These are phyloP conservation scores for Phascolomyces articulosus DNA, from an alignment of 371 early-diverging fungal species.

Conservation along the genomic window DNA sequence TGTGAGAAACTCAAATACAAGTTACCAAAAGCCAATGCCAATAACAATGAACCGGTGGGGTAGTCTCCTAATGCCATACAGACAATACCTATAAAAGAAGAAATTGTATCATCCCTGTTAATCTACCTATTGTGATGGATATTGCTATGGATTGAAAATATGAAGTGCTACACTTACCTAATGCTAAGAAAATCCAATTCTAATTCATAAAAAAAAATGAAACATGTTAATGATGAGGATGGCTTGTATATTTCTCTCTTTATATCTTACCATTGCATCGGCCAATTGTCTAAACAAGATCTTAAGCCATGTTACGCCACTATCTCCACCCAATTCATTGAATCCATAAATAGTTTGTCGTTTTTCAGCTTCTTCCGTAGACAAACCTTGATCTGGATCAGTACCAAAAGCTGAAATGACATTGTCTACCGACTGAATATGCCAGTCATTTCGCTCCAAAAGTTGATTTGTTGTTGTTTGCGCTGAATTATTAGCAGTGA, in stretches of 20 bases:
- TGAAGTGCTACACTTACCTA: conserved; percentile 35
- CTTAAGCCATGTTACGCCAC: conserved; percentile 65
- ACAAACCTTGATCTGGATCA: conserved; percentile 65
- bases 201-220: neutral
- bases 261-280: conserved; percentile 80
- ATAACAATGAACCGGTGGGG: conserved; percentile 70
- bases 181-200: conserved; percentile 76
- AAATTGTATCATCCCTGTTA: no score
- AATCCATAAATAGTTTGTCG: conserved; percentile 61
- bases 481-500: neutral
- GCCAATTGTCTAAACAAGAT: conserved; percentile 78
- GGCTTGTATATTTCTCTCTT: neutral
- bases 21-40: conserved; percentile 80
- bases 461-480: no score
- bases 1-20: conserved; percentile 83
- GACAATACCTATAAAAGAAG: conserved; percentile 33
- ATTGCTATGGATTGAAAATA: no score
- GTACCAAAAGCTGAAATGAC: conserved; percentile 63
- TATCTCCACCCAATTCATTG: conserved; percentile 76
- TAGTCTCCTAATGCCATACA: conserved; percentile 67
- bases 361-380: conserved; percentile 48
- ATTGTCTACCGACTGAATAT: conserved; percentile 34
- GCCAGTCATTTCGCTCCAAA: conserved; percentile 2
- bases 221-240: no score
- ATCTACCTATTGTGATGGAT: no score